A percentile compares a stretch with the other conserved stretches of the same genome.
Evolutionary conservation across 2,329 filamentous ascomycete genomes (phyloP).

Genomic region (Neophaeococcomyces aloes): DNA sequence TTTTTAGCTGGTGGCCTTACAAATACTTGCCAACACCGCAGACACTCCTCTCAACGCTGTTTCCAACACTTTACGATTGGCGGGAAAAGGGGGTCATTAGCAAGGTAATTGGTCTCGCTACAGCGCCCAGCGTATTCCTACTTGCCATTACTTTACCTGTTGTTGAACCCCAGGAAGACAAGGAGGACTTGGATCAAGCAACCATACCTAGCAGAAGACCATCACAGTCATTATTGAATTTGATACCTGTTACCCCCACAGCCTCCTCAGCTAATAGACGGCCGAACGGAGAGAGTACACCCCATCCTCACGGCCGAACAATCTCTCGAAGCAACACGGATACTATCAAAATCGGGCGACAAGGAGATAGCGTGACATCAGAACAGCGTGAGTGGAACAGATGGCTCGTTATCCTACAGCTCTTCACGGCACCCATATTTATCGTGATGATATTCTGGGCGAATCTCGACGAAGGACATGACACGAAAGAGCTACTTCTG

Average conservation of each 20-base stretch:
- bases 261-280: constrained; percentile 11
- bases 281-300: constrained; percentile 4
- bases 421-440: constrained; percentile 80
- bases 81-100: constrained; percentile 72
- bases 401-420: constrained; percentile 77
- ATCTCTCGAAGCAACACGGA: constrained; percentile 28
- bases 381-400: constrained; percentile 64
- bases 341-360: constrained; percentile 28
- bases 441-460: constrained; percentile 60
- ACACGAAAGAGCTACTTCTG: constrained; percentile 40
- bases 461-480: constrained; percentile 41
- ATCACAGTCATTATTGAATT: neutral
- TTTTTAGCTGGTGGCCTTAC: constrained; percentile 72
- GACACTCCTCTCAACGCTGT: constrained; percentile 61
- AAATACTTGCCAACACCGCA: constrained; percentile 60
- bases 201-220: constrained; percentile 16
- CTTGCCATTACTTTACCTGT: constrained; percentile 86
- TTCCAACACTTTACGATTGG: constrained; percentile 81
- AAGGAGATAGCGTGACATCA: no score
- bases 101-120: constrained; percentile 67
- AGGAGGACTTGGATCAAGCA: constrained; percentile 34
- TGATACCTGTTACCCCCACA: constrained; percentile 18
- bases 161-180: constrained; percentile 57
- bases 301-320: constrained; percentile 12
- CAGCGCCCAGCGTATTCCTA: constrained; percentile 81